A percentile compares a stretch with the other conserved stretches of the same genome.
These are phyloP conservation scores for Globisporangium alternatum DNA, from an alignment of 352 stramenopile genomes.

Conservation along the genomic window DNA sequence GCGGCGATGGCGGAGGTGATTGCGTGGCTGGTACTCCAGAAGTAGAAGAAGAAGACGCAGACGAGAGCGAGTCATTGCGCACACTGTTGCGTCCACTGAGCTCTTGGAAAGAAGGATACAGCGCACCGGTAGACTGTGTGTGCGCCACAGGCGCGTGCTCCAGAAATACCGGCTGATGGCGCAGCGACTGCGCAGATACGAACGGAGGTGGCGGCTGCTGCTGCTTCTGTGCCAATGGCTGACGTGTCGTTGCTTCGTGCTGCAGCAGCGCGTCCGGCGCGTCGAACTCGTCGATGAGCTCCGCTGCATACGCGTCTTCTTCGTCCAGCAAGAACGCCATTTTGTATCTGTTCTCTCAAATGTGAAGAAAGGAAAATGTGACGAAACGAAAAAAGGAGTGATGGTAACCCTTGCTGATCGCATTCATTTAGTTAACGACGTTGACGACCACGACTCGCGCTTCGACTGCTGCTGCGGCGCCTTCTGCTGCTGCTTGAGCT, in stretches of 20 bases:
- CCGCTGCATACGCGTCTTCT: constrained; percentile 38
- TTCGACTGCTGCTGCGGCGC: constrained; percentile 13
- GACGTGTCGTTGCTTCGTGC: not conserved
- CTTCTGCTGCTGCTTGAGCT: not conserved
- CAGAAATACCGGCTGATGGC: not conserved
- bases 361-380: constrained; percentile 2
- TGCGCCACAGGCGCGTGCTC: not conserved
- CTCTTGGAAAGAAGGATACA: constrained; percentile 5
- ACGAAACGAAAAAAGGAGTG: not conserved
- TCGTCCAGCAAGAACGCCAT: constrained; percentile 9
- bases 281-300: constrained; percentile 73
- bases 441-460: constrained; percentile 13
- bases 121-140: not conserved
- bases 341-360: not conserved
- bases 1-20: not conserved
- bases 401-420: too few species aligned
- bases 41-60: too few species aligned
- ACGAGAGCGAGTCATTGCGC: not conserved
- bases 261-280: constrained; percentile 5
- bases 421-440: constrained; percentile 12
- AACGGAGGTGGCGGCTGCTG: not conserved
- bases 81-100: not conserved
- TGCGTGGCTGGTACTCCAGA: not conserved
- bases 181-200: constrained; percentile 8
- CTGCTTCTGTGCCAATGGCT: not conserved